Evolutionary conservation across 441 rosid species (phyloP).

Genomic region (Erysimum cheiri): DNA sequence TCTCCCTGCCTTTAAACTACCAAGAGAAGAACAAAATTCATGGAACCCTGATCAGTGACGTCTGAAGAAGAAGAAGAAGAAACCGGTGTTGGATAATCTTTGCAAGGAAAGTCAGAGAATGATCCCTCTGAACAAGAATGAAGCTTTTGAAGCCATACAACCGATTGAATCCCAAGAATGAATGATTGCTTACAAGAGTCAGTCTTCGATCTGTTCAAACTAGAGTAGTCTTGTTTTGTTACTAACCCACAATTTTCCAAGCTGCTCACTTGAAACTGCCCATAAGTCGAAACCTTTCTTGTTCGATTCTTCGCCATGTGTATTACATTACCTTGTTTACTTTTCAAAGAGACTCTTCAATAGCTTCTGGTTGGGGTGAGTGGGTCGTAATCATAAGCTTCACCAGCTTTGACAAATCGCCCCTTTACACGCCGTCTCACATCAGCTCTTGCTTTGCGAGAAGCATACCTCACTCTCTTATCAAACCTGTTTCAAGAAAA

Average conservation of each 20-base stretch:
- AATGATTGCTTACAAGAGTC: conserved; percentile 35
- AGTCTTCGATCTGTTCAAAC: conserved; percentile 30
- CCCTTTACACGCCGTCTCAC: conserved; percentile 98
- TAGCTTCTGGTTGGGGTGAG: conserved; percentile 84
- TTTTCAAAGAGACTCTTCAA: conserved; percentile 49
- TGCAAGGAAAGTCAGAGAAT: conserved; percentile 28
- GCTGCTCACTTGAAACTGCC: conserved; percentile 38
- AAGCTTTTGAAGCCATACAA: conserved; percentile 36
- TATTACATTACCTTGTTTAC: conserved; percentile 29
- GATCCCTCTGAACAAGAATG: conserved; percentile 37
- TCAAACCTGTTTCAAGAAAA: conserved; percentile 67
- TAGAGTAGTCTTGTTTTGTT: conserved; percentile 34
- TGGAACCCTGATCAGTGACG: conserved; percentile 41
- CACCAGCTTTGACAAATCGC: conserved; percentile 95
- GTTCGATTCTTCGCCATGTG: conserved; percentile 1
- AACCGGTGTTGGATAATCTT: conserved; percentile 8
- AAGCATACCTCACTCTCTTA: conserved; percentile 92
- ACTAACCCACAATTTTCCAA: conserved; percentile 28
- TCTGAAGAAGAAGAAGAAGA: conserved; percentile 32
- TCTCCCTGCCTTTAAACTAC: conserved; percentile 38
- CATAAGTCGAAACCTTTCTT: conserved; percentile 28
- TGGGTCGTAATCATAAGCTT: conserved; percentile 95
- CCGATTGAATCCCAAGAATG: conserved; percentile 35
- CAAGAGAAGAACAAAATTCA: conserved; percentile 45
- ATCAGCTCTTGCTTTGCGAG: conserved; percentile 99